Base-by-base conservation (phyloP, 768 basidiomycete species). In the Pseudohyphozyma bogoriensis region DNA sequence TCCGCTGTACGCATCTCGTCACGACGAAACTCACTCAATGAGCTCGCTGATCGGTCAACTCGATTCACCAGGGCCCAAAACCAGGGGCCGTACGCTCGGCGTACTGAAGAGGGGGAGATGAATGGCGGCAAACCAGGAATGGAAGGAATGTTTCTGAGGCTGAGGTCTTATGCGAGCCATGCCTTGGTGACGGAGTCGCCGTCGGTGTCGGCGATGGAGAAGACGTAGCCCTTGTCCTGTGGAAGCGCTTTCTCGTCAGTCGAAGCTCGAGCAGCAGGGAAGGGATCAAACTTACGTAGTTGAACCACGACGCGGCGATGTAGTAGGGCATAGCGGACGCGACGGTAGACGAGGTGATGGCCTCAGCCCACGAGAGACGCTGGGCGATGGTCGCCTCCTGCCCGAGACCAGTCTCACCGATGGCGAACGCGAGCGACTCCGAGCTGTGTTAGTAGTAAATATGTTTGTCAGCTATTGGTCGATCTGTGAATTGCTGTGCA, bases 351-450 rank as follows among this genome's bases (percentile, higher is more conserved):
- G 42, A 40, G 32, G 61, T 62, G 58, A 62, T 64, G 57, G 61
- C 60, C 55, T 63, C n/a, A 51, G 58, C 44, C 66, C 66, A 67
- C 0, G 36, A 55, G 32, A 64, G 51, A 28, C 66, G 62, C 18
- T 49, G 18, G 5, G 29, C 18, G 35, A 67, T 64, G 9, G 51
- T 28, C 13, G 60, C 63, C 0, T 39, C 39, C 26, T 32, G 22
- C 13, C 62, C 62, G 50, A 67, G 62, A 12, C 69, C 69, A n/a
- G 65, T 70, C 64, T 70, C 69, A 29, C 69, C 69, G 42, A 69
- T 69, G 33, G 69, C 69, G n/a, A 70, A 70, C 45, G 63, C 63
- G 63, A 63, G 49, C 15, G 44, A 50, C 50, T 51, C 56, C 4
- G 32, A 42, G 39, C 28, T 1, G 10, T 47, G 39, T 9, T n/a